These are phyloP conservation scores for Elsinoe perseae DNA, from an alignment of 2,329 filamentous ascomycete genomes.

Conservation along the genomic window DNA sequence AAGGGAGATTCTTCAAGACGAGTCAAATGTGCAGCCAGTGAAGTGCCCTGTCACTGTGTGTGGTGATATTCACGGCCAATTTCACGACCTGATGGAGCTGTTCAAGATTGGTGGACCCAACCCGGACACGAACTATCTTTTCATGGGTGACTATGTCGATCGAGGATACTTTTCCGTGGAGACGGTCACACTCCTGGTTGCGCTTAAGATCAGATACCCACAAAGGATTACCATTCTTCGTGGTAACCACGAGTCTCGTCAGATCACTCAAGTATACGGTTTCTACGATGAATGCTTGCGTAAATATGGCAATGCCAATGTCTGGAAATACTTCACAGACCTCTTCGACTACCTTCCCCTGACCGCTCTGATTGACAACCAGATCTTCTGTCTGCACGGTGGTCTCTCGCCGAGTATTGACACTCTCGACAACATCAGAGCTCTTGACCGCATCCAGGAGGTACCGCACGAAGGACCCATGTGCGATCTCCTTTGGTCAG, in stretches of 20 bases:
- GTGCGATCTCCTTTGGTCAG: constrained; percentile 69
- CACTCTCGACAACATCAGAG: constrained; percentile 66
- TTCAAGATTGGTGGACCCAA: constrained; percentile 98
- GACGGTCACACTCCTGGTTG: constrained; percentile 91
- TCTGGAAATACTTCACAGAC: constrained; percentile 73
- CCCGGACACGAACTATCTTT: constrained; percentile 97
- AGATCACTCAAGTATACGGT: constrained; percentile 71
- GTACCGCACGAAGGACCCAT: constrained; percentile 72
- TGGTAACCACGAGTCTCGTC: constrained; percentile 68
- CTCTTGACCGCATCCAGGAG: constrained; percentile 65
- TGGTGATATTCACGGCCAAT: constrained; percentile 98
- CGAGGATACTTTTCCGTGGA: constrained; percentile 98
- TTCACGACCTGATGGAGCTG: constrained; percentile 97
- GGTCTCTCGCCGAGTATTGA: constrained; percentile 65
- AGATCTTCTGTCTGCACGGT: constrained; percentile 66
- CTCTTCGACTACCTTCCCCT: constrained; percentile 71
- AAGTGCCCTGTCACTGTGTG: constrained; percentile 99
- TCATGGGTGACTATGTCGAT: constrained; percentile 99
- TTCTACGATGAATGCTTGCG: constrained; percentile 72
- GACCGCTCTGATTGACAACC: constrained; percentile 65
- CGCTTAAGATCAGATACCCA: constrained; percentile 86
- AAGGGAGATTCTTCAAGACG: constrained; percentile 90
- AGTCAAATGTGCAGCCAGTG: constrained; percentile 98
- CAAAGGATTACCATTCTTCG: constrained; percentile 65
- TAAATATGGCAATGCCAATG: constrained; percentile 69